Evolutionary conservation across 139 green algal genomes (phyloP).

Genomic region (Coelastrella sp.): DNA sequence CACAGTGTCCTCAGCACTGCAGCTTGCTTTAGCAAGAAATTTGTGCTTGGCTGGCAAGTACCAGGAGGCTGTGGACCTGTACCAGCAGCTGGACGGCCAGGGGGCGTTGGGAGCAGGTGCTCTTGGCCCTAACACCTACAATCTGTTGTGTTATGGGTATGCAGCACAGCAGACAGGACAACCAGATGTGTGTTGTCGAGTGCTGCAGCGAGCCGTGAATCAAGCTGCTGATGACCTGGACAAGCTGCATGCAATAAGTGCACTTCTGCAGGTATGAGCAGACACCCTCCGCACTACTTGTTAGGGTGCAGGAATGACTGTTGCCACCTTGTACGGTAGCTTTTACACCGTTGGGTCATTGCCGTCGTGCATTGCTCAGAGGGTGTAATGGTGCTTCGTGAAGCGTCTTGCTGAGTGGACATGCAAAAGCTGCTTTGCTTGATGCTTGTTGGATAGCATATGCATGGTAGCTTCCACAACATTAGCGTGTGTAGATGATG

Average conservation of each 20-base stretch:
- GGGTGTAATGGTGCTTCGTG: too few species aligned
- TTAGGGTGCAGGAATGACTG: too few species aligned
- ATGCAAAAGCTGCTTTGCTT: too few species aligned
- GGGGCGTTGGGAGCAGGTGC: neutral
- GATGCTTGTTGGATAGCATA: too few species aligned
- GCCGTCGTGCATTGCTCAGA: too few species aligned
- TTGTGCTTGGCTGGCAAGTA: conserved; percentile 1
- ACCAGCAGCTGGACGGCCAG: conserved; percentile 20
- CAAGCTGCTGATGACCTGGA: conserved; percentile 2
- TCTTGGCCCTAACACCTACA: neutral
- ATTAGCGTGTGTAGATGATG: too few species aligned
- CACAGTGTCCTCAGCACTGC: conserved; percentile 7
- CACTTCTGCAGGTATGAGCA: conserved; percentile 53
- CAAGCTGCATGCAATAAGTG: conserved; percentile 45
- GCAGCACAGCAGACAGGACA: conserved; percentile 9
- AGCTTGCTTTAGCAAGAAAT: conserved; percentile 50
- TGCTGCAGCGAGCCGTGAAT: conserved; percentile 9
- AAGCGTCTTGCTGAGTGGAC: too few species aligned
- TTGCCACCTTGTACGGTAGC: too few species aligned
- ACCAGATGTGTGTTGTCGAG: neutral
- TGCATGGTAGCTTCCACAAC: too few species aligned
- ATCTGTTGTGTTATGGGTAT: conserved; percentile 19
- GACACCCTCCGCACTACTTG: too few species aligned
- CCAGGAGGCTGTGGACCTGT: conserved; percentile 41
- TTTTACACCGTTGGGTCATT: too few species aligned